Conservation (phyloP, 2,329 filamentous ascomycete species). For the Talaromyces islandicus region DNA sequence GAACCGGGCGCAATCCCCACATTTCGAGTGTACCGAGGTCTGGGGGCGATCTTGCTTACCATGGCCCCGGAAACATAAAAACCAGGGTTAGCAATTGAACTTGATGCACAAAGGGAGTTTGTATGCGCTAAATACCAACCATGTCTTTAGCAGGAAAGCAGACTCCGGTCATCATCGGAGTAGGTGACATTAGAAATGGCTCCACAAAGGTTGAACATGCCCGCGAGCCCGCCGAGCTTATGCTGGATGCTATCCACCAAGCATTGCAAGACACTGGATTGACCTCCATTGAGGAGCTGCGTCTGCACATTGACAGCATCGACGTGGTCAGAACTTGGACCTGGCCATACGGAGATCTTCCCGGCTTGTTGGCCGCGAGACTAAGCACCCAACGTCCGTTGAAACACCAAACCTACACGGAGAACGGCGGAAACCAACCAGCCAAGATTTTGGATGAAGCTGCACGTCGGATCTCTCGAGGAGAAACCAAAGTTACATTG, state of each 20-base stretch:
- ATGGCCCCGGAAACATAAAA: neutral
- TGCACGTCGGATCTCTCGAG: constrained; percentile 49
- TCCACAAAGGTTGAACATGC: constrained; percentile 47
- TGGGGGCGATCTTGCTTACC: neutral
- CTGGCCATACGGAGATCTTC: constrained; percentile 58
- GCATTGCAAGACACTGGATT: constrained; percentile 48
- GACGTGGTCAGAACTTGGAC: constrained; percentile 58
- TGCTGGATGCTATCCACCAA: constrained; percentile 49
- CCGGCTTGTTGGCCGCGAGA: constrained; percentile 46
- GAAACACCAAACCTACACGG: constrained; percentile 45
- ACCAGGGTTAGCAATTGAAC: neutral
- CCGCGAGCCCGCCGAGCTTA: constrained; percentile 54
- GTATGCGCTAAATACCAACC: neutral
- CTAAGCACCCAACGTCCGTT: constrained; percentile 40
- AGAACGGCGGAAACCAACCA: constrained; percentile 60
- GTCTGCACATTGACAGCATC: constrained; percentile 51
- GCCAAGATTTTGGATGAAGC: constrained; percentile 59
- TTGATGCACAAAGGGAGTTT: neutral
- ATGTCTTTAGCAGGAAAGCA: constrained; percentile 1
- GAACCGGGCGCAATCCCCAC: neutral
- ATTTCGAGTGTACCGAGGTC: neutral
- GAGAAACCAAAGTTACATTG: constrained; percentile 52
- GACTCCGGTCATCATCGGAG: constrained; percentile 55
- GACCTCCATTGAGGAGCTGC: constrained; percentile 29
- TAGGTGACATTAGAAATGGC: constrained; percentile 57